Conservation (phyloP, 2,329 filamentous ascomycete species). For the Beauveria rudraprayagi region DNA sequence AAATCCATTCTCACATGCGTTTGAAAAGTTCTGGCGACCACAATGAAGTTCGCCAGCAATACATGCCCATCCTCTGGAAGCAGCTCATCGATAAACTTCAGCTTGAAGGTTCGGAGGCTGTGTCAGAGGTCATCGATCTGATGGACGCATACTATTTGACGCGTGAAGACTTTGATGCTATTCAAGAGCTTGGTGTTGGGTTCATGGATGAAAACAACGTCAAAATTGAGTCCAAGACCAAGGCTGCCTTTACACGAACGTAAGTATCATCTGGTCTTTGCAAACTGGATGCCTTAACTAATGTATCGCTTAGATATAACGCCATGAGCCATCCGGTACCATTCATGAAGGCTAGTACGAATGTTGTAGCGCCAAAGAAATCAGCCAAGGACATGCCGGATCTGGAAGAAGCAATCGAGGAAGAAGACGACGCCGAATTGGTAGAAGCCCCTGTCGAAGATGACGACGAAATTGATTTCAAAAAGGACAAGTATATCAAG, state of each 20-base stretch:
- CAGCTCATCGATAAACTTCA: constrained; percentile 68
- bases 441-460: constrained; percentile 55
- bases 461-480: constrained; percentile 72
- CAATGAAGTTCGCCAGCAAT: constrained; percentile 90
- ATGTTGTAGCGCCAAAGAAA: constrained; percentile 64
- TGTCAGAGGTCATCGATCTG: constrained; percentile 77
- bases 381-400: constrained; percentile 72
- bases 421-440: constrained; percentile 69
- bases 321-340: constrained; percentile 77
- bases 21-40: constrained; percentile 83
- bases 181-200: constrained; percentile 85
- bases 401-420: constrained; percentile 91
- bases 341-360: constrained; percentile 83
- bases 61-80: constrained; percentile 81
- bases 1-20: constrained; percentile 96
- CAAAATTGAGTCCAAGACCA: constrained; percentile 76
- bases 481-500: constrained; percentile 95
- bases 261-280: constrained; percentile 41
- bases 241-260: constrained; percentile 80
- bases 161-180: constrained; percentile 86
- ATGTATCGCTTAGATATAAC: constrained; percentile 61
- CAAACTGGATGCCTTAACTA: background rate
- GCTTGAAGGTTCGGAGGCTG: constrained; percentile 70
- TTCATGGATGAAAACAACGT: constrained; percentile 68
- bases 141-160: constrained; percentile 98